phyloP scores from a whole-genome alignment of 257 asterid genomes.

The Gentiana macrophylla region DNA sequence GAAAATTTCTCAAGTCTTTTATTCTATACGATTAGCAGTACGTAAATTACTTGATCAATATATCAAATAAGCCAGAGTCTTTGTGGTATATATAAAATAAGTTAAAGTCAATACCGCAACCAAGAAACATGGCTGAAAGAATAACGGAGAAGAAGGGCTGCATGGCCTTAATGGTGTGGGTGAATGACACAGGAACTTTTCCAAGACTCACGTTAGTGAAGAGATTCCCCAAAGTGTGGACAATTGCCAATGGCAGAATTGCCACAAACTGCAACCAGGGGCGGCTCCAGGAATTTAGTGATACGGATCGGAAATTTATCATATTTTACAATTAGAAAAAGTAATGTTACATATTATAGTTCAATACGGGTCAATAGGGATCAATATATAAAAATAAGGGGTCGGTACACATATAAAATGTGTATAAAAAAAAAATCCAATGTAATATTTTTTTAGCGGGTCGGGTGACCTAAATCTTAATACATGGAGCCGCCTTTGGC shows the following conservation, averaged over 20 bases:
- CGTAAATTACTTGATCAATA: background rate
- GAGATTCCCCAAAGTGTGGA: conserved; percentile 73
- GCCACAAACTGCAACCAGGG: conserved; percentile 43
- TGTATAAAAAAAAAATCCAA: too few relatives aligned
- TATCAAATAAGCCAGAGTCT: background rate
- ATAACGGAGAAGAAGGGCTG: conserved; percentile 84
- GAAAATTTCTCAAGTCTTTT: background rate
- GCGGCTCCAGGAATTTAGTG: too few relatives aligned
- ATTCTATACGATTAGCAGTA: background rate
- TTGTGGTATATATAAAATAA: background rate
- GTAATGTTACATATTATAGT: too few relatives aligned
- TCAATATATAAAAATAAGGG: too few relatives aligned
- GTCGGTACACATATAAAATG: too few relatives aligned
- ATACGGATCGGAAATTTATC: too few relatives aligned
- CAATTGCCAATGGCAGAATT: conserved; percentile 69
- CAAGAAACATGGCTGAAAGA: conserved; percentile 74
- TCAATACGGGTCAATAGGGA: too few relatives aligned
- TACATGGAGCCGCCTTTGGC: too few relatives aligned
- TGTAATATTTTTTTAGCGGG: too few relatives aligned
- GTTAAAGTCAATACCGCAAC: conserved; percentile 33
- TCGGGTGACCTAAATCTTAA: too few relatives aligned
- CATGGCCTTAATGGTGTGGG: conserved; percentile 85
- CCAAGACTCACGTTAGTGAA: conserved; percentile 93
- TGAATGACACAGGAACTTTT: conserved; percentile 77
- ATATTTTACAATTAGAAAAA: too few relatives aligned